A percentile compares a stretch with the other conserved stretches of the same genome.
Evolutionary conservation across 495 filamentous ascomycete genomes (phyloP).

Genomic region (Ramalina peruviana): DNA sequence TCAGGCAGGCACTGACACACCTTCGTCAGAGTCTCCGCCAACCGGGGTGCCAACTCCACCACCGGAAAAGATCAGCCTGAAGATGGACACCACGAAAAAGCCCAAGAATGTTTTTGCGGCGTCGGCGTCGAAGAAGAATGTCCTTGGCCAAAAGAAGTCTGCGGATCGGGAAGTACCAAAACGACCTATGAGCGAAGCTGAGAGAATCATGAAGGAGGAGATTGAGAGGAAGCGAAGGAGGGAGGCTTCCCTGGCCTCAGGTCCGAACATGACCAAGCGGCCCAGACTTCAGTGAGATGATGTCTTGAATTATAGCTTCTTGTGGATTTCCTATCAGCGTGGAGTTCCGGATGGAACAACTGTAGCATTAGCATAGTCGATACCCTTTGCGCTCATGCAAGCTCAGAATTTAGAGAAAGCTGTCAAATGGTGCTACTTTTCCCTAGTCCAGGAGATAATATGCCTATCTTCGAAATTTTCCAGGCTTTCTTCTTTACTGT

Average conservation of each 20-base stretch:
- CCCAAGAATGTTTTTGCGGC: slow-evolving; percentile 76
- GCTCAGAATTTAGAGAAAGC: no score
- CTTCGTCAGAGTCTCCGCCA: slow-evolving; percentile 15
- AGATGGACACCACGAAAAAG: slow-evolving; percentile 40
- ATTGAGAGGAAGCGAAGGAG: slow-evolving; percentile 54
- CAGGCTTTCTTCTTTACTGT: not conserved
- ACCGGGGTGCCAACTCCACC: slow-evolving; percentile 16
- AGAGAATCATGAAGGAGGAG: slow-evolving; percentile 81
- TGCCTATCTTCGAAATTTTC: no score
- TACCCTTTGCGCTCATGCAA: not conserved
- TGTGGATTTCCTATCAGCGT: not conserved
- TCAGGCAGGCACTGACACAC: not conserved
- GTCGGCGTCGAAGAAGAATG: slow-evolving; percentile 44
- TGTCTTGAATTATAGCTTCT: not conserved
- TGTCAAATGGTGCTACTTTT: no score
- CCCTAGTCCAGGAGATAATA: no score
- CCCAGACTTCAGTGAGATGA: slow-evolving; percentile 10
- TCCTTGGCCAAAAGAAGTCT: slow-evolving; percentile 48
- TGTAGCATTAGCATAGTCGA: not conserved
- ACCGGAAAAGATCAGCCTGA: slow-evolving; percentile 38
- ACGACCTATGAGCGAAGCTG: slow-evolving; percentile 74
- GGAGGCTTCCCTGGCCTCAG: slow-evolving; percentile 21
- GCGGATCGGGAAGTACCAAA: slow-evolving; percentile 41
- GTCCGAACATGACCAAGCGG: slow-evolving; percentile 12
- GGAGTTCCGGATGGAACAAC: not conserved